These are phyloP conservation scores for Paraphaeosphaeria minitans DNA, from an alignment of 2,329 filamentous ascomycete species.

Conservation along the genomic window DNA sequence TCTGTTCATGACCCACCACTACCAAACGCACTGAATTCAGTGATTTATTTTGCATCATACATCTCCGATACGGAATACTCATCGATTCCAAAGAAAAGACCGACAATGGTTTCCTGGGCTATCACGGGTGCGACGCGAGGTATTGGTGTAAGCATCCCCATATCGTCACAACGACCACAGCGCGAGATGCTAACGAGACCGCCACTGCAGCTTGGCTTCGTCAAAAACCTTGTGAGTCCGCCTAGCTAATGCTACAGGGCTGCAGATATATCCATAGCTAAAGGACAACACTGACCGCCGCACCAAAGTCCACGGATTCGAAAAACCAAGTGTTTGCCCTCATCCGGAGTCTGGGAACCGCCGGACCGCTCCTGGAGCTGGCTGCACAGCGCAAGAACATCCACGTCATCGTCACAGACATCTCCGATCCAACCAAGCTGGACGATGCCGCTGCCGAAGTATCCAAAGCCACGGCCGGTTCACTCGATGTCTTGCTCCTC, in stretches of 20 bases:
- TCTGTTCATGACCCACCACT: not conserved
- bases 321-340: constrained; percentile 22
- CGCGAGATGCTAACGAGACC: constrained; percentile 15
- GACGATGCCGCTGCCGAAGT: constrained; percentile 17
- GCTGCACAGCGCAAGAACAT: constrained; percentile 19
- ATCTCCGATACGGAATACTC: not conserved
- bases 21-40: not conserved
- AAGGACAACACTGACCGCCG: not conserved
- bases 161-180: constrained; percentile 1
- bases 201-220: constrained; percentile 15
- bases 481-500: constrained; percentile 21
- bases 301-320: constrained; percentile 10
- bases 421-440: constrained; percentile 15
- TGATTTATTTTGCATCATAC: not conserved
- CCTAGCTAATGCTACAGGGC: no score
- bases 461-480: constrained; percentile 15
- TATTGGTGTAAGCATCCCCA: constrained; percentile 19
- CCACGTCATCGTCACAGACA: constrained; percentile 18
- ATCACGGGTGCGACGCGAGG: constrained; percentile 21
- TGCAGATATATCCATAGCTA: constrained; percentile 7
- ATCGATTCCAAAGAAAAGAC: constrained; percentile 8
- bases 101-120: constrained; percentile 21
- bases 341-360: constrained; percentile 18
- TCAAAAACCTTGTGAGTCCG: constrained; percentile 18
- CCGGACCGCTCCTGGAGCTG: constrained; percentile 19